A percentile compares a stretch with the other conserved stretches of the same genome.
Conservation (phyloP, 83 land plant species). For the Isoetes engelmannii region DNA sequence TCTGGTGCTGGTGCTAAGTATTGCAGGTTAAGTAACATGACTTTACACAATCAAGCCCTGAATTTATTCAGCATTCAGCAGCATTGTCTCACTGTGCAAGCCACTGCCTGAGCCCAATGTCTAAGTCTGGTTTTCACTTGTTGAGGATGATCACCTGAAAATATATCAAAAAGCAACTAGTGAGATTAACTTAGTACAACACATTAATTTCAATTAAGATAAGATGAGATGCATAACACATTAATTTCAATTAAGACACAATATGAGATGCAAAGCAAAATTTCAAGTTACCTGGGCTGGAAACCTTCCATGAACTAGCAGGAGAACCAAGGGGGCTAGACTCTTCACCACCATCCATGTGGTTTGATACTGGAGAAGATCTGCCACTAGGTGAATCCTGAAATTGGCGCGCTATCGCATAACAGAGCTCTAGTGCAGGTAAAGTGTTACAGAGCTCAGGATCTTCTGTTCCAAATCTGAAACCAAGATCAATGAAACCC, state of each 20-base stretch:
- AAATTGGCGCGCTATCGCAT: background rate
- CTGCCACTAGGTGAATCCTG: background rate
- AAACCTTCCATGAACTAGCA: background rate
- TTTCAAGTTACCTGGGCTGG: background rate
- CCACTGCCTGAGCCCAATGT: constrained; percentile 1
- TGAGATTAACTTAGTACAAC: background rate
- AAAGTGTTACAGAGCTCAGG: background rate
- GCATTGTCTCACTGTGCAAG: background rate
- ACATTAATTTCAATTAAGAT: background rate
- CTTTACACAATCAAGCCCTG: no score
- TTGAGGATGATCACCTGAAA: background rate
- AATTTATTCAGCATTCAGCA: background rate
- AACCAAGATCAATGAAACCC: background rate
- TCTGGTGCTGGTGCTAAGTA: no score
- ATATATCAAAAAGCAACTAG: background rate
- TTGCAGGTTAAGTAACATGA: no score
- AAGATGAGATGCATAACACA: background rate
- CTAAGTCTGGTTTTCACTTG: background rate
- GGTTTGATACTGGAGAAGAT: background rate
- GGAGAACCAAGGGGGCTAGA: background rate
- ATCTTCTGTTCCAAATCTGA: constrained; percentile 2
- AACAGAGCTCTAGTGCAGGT: constrained; percentile 3
- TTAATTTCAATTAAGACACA: background rate
- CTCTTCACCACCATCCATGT: background rate
- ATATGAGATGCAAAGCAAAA: background rate